A percentile compares a stretch with the other conserved stretches of the same genome.
phyloP scores from a whole-genome alignment of 2,329 filamentous ascomycete species.

The Alternaria solani region DNA sequence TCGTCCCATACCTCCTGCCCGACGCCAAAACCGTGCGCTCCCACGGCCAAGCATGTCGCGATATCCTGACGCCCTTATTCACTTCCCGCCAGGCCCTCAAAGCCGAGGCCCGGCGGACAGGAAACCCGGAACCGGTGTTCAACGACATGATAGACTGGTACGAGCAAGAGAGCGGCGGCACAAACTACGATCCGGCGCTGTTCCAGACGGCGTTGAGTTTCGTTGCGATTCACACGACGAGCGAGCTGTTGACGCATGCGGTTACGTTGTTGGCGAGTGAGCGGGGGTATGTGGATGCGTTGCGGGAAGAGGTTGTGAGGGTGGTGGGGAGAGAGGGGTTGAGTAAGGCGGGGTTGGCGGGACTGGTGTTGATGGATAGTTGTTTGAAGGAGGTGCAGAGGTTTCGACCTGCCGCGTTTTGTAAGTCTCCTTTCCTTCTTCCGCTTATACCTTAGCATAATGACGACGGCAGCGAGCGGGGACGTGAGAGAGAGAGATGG shows the following conservation, averaged over 20 bases:
- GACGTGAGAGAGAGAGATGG: neutral
- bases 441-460: too few relatives aligned
- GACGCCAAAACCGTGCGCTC: neutral
- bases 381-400: neutral
- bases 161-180: neutral
- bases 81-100: neutral
- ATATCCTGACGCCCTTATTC: neutral
- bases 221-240: conserved; percentile 1
- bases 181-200: neutral
- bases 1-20: neutral
- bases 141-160: conserved; percentile 5
- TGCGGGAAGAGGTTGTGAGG: neutral
- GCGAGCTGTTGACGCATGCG: neutral
- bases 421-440: neutral
- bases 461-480: rapidly evolving
- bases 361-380: neutral
- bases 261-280: neutral
- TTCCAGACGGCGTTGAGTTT: neutral
- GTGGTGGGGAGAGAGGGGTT: neutral
- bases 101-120: neutral
- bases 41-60: neutral
- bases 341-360: neutral
- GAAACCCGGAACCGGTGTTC: neutral
- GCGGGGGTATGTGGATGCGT: neutral
- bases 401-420: neutral